Conservation (phyloP, 441 rosid genomes). For the Corymbia citriodora region DNA sequence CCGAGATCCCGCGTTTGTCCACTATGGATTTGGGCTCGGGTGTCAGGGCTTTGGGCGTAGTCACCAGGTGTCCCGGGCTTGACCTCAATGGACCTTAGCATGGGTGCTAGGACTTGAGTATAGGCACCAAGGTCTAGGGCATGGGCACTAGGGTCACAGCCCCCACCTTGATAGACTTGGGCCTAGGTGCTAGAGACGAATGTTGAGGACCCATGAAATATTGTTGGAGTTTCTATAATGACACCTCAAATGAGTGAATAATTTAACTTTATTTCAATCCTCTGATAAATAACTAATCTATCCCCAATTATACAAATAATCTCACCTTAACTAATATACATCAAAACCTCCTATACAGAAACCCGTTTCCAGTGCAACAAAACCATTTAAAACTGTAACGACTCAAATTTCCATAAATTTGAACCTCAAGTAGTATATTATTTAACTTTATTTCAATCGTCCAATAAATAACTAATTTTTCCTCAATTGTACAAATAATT, state of each 20-base stretch:
- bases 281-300: too few relatives aligned
- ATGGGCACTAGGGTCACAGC: not conserved
- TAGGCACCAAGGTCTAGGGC: fast-evolving
- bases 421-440: not conserved
- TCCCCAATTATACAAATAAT: not conserved
- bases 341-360: not conserved
- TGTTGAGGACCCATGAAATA: not conserved
- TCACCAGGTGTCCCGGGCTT: fast-evolving
- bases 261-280: not conserved
- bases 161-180: not conserved
- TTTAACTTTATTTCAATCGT: not conserved
- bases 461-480: too few relatives aligned
- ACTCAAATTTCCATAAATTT: not conserved
- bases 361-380: too few relatives aligned
- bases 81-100: fast-evolving
- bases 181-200: fast-evolving
- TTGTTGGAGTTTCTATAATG: not conserved
- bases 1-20: not conserved
- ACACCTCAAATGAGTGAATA: not conserved
- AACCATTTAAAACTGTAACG: too few relatives aligned
- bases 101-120: fast-evolving
- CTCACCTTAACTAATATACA: not conserved
- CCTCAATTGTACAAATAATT: not conserved
- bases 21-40: too few relatives aligned
- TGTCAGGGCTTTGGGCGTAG: not conserved